Evolutionary conservation across 495 filamentous ascomycete genomes (phyloP), one percentile per base, ranked within the genome.

Genomic region (Astrocystis sublimbata): DNA sequence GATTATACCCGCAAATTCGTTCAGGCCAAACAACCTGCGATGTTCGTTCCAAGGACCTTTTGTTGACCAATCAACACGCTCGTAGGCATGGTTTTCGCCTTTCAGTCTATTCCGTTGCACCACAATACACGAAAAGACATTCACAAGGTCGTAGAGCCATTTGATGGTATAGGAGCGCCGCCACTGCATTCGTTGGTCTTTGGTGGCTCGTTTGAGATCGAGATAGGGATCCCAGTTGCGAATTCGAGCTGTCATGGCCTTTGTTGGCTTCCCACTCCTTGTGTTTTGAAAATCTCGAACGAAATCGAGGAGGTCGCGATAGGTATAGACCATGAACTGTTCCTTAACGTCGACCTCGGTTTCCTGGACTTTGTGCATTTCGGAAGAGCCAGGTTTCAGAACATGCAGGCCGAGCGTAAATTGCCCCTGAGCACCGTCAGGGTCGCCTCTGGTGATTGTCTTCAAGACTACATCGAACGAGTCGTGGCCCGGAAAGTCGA

Each of bases 141-240:
- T 79, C 57, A 80, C 75, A 23, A 82, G 70, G 50, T 82, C 78
- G 61, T 81, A 82, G 1, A 83, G 75, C 78, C 77, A 79, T 68
- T 80, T 81, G 65, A 83, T 78, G 41, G 75, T 78, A 52, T 81
- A 83, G 2, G 65, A 56, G 6, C 78, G 73, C 15, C 80, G 76
- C 79, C 80, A 81, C 26, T 71, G 65, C 23, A 74, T 31, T n/a
- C 76, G 65, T 36, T 81, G 62, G 24, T 72, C 60, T 28, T 77
- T 68, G 43, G 56, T 76, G 4, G 76, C 73, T 12, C 49, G 28
- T 56, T 70, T 60, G 26, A 81, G 74, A 49, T 83, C 65, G 35
- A 81, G 61, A 3, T 73, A 68, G 5, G 78, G 76, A 53, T 82
- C 62, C 79, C 78, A 81, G 57, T 75, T 56, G 19, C 64, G 42